These are phyloP conservation scores for Paraphoma chrysanthemicola DNA, from an alignment of 2,329 filamentous ascomycete genomes.

Conservation along the genomic window DNA sequence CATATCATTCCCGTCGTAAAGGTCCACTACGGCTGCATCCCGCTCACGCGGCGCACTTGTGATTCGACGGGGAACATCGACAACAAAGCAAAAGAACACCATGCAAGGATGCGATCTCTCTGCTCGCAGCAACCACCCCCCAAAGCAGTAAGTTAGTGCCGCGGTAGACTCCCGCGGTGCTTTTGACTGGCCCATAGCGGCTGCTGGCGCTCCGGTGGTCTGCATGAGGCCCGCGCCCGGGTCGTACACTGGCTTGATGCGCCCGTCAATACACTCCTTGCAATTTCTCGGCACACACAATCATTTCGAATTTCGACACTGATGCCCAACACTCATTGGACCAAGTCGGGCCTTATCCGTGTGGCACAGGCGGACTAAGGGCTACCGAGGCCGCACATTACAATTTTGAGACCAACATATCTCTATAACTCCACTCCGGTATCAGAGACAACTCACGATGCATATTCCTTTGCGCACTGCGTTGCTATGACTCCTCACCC, in stretches of 20 bases:
- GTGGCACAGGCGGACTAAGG: constrained; percentile 21
- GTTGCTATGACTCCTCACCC: constrained; percentile 38
- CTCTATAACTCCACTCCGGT: constrained; percentile 29
- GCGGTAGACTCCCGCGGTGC: constrained; percentile 18
- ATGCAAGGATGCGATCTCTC: constrained; percentile 41
- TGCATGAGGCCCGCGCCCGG: constrained; percentile 39
- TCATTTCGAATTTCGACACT: constrained; percentile 42
- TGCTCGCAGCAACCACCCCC: constrained; percentile 30
- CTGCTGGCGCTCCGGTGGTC: constrained; percentile 33
- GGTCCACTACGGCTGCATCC: constrained; percentile 39
- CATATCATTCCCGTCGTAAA: constrained; percentile 22
- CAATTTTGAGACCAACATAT: constrained; percentile 31
- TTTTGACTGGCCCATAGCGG: constrained; percentile 41
- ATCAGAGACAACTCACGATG: constrained; percentile 48
- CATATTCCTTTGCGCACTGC: constrained; percentile 35
- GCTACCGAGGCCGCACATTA: constrained; percentile 40
- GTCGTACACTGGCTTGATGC: constrained; percentile 32
- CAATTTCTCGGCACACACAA: constrained; percentile 45
- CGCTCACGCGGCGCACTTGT: constrained; percentile 29
- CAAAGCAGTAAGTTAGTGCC: constrained; percentile 37
- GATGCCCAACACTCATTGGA: constrained; percentile 36
- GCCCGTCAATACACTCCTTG: constrained; percentile 38
- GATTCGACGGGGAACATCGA: constrained; percentile 40
- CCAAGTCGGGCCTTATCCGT: constrained; percentile 24
- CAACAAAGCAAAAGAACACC: constrained; percentile 40